phyloP scores from a whole-genome alignment of 805 yeast genomes.

The Pichia thaimueangensis region DNA sequence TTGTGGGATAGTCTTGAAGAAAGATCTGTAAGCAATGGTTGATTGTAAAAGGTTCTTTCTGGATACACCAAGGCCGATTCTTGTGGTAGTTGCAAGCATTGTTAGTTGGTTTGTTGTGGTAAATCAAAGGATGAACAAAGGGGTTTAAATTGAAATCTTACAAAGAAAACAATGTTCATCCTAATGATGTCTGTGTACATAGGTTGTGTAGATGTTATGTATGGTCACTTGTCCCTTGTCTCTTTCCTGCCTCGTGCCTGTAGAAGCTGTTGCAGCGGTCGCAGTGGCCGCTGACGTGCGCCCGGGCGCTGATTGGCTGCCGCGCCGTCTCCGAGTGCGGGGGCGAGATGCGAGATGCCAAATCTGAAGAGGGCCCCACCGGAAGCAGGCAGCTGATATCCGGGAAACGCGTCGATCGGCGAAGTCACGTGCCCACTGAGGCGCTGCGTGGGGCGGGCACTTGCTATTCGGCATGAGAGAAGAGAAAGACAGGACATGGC shows the following conservation, averaged over 20 bases:
- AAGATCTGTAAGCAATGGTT: conserved; percentile 13
- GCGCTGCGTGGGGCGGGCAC: no score
- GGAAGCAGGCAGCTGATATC: neutral
- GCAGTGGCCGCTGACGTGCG: conserved; percentile 1
- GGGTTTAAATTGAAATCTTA: no score
- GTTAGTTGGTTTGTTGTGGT: neutral
- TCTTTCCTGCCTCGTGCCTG: no score
- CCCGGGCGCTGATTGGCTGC: neutral
- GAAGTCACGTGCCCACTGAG: neutral
- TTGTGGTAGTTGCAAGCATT: conserved; percentile 16
- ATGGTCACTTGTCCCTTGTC: no score
- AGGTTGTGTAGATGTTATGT: no score
- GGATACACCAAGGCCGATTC: conserved; percentile 22
- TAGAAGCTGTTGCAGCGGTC: no score
- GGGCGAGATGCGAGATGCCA: neutral
- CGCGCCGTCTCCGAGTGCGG: neutral
- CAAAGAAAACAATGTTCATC: no score
- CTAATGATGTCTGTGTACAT: no score
- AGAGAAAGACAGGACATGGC: no score
- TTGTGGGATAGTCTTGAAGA: conserved; percentile 36
- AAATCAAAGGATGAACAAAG: no score
- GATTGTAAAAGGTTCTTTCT: conserved; percentile 11
- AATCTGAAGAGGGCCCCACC: neutral
- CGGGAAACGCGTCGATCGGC: neutral
- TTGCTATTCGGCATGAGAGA: no score